Evolutionary conservation across 768 basidiomycete genomes (phyloP).

Genomic region (Pisolithus tinctorius): DNA sequence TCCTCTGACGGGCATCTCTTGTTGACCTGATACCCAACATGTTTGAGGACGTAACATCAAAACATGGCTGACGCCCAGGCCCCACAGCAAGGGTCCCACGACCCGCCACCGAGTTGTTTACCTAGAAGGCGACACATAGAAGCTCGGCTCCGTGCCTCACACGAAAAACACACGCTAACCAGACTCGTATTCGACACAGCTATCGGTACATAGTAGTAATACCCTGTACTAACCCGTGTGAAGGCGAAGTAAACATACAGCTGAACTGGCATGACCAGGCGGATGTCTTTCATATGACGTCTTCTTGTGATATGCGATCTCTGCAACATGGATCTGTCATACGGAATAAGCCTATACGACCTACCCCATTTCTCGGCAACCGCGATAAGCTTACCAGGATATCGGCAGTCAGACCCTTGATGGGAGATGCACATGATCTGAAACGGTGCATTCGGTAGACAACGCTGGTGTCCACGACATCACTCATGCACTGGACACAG

Average conservation of each 20-base stretch:
- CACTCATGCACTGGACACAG: conserved; percentile 47
- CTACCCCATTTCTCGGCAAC: neutral
- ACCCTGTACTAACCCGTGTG: conserved; percentile 18
- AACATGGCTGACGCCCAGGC: neutral
- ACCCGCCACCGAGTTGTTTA: too few species aligned
- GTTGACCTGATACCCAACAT: neutral
- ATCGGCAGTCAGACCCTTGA: conserved; percentile 81
- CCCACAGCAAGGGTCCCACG: neutral
- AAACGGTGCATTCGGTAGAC: conserved; percentile 82
- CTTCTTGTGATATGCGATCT: conserved; percentile 50
- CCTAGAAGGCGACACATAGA: too few species aligned
- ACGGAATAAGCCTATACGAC: neutral
- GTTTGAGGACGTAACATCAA: neutral
- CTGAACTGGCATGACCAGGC: conserved; percentile 35
- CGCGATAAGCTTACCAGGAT: conserved; percentile 51
- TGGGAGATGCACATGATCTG: conserved; percentile 66
- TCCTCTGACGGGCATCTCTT: too few species aligned
- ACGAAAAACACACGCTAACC: neutral
- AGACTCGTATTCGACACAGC: neutral
- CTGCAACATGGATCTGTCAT: conserved; percentile 39
- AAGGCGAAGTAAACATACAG: conserved; percentile 19
- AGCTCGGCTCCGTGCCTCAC: neutral
- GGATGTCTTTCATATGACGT: conserved; percentile 56
- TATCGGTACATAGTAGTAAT: neutral
- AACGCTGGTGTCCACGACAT: conserved; percentile 39